These are phyloP conservation scores for Ceratocystis cacaofunesta DNA, from an alignment of 2,329 filamentous ascomycete species.

Conservation along the genomic window DNA sequence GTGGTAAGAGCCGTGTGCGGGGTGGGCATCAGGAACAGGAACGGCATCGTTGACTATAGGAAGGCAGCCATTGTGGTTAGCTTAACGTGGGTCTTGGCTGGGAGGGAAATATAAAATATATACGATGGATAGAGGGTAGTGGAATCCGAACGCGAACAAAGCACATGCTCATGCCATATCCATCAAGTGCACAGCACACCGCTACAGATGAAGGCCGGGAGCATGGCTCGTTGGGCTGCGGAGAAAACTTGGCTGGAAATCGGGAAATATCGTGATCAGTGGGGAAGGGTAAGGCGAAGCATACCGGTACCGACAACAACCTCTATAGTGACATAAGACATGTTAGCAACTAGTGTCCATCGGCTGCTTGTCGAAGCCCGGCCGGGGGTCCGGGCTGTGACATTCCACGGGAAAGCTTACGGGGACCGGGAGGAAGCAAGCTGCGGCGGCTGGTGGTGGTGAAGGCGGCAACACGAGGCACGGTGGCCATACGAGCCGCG, in stretches of 20 bases:
- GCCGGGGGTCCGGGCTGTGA: background rate
- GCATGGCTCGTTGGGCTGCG: background rate
- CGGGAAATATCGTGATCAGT: background rate
- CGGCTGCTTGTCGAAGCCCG: background rate
- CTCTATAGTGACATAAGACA: slow-evolving; percentile 35
- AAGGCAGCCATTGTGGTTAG: background rate
- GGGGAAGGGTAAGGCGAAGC: slow-evolving; percentile 16
- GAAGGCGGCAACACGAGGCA: slow-evolving; percentile 56
- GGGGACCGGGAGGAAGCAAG: slow-evolving; percentile 72
- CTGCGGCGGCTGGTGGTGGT: slow-evolving; percentile 63
- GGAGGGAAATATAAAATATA: background rate
- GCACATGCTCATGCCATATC: background rate
- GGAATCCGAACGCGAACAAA: background rate
- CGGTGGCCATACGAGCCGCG: slow-evolving; percentile 20
- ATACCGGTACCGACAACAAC: slow-evolving; percentile 60
- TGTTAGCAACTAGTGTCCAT: slow-evolving; percentile 29
- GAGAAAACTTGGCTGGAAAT: background rate
- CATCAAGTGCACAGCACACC: background rate
- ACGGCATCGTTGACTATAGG: slow-evolving; percentile 69
- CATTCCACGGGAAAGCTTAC: slow-evolving; percentile 35
- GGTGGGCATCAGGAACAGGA: slow-evolving; percentile 53
- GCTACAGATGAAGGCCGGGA: background rate
- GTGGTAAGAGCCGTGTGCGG: slow-evolving; percentile 89
- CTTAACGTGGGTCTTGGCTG: slow-evolving; percentile 5
- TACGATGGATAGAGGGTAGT: slow-evolving; percentile 3